Evolutionary conservation across 345 rosid genomes (phyloP).

Genomic region (Citrus cavaleriei): DNA sequence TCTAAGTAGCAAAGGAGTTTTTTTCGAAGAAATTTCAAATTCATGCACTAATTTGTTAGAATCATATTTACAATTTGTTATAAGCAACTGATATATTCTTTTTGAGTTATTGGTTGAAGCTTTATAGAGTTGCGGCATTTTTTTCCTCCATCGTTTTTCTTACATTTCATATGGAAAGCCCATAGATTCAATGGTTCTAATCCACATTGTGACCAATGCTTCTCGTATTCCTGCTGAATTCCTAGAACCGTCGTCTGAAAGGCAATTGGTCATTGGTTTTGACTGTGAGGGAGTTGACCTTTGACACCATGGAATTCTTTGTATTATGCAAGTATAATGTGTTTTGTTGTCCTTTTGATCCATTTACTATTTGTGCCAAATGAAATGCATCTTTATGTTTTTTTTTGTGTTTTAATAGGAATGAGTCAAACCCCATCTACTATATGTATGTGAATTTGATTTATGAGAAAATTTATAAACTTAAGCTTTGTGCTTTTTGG

Average conservation of each 20-base stretch:
- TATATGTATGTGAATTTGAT: neutral
- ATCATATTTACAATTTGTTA: too few relatives aligned
- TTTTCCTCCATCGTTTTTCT: neutral
- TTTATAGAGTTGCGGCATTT: neutral
- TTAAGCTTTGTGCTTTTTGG: constrained; percentile 21
- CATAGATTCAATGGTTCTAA: constrained; percentile 50
- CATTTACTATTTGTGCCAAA: neutral
- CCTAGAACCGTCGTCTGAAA: constrained; percentile 61
- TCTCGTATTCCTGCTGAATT: constrained; percentile 79
- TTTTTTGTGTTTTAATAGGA: neutral
- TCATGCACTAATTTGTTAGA: too few relatives aligned
- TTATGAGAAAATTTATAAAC: neutral
- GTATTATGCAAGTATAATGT: constrained; percentile 78
- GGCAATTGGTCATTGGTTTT: constrained; percentile 66
- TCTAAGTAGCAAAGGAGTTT: too few relatives aligned
- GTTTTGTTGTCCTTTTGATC: neutral
- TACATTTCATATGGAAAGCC: constrained; percentile 36
- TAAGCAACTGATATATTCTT: too few relatives aligned
- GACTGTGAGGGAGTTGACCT: constrained; percentile 94
- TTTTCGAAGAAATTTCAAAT: too few relatives aligned
- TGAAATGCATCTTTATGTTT: neutral
- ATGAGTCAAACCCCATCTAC: neutral
- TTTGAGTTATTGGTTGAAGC: neutral
- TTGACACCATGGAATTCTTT: constrained; percentile 72
- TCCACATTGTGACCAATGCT: constrained; percentile 57